Evolutionary conservation across 495 filamentous ascomycete genomes (phyloP).

Genomic region (Penicillium fimorum): DNA sequence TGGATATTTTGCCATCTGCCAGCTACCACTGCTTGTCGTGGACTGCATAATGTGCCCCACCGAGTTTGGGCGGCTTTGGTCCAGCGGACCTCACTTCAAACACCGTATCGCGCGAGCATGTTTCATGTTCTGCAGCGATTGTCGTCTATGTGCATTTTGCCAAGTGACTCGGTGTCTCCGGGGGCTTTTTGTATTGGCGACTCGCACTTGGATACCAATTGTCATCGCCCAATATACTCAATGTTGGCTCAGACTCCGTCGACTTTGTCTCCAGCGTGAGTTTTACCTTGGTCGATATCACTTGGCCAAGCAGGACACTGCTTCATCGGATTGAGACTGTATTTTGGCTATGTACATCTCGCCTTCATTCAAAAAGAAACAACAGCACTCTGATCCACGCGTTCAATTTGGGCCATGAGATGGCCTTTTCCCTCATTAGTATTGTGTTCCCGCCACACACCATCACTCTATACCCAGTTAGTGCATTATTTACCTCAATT

Average conservation of each 20-base stretch:
- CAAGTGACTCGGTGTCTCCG: neutral
- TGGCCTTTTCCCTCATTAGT: neutral
- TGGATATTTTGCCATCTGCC: neutral
- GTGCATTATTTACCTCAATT: neutral
- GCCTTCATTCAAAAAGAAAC: neutral
- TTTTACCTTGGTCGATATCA: neutral
- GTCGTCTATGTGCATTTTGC: neutral
- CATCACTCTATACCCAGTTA: neutral
- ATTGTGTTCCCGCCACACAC: neutral
- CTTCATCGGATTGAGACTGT: neutral
- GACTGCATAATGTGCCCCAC: neutral
- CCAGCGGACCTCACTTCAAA: neutral
- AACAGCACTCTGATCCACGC: neutral
- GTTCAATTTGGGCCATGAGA: neutral
- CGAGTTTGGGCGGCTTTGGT: neutral
- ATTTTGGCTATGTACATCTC: neutral
- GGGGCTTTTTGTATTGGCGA: neutral
- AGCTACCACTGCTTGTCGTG: neutral
- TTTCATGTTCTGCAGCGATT: neutral
- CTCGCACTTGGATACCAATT: neutral
- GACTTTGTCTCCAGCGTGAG: neutral
- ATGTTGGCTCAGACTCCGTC: neutral
- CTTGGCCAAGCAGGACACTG: neutral
- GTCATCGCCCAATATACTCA: neutral
- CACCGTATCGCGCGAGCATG: neutral